Conservation (phyloP, 208 protist species). For the Trypanosoma mega region DNA sequence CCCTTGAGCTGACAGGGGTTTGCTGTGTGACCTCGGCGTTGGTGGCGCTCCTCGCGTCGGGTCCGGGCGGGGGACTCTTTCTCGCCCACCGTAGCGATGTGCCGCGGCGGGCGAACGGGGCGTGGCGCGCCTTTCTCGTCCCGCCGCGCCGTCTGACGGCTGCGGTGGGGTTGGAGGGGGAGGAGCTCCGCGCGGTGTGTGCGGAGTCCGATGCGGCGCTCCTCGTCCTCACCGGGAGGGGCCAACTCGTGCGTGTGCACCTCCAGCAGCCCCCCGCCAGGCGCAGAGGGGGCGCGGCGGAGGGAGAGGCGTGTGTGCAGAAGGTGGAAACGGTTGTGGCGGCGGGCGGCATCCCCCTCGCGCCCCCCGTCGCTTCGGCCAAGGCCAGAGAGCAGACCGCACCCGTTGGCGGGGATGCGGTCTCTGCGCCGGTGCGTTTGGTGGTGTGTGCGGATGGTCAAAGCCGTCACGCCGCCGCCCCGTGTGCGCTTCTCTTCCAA, state of each 20-base stretch:
- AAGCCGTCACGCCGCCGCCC: too few relatives aligned
- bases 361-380: too few relatives aligned
- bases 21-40: slow-evolving; percentile 20
- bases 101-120: slow-evolving; percentile 17
- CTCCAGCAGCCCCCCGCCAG: background rate
- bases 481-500: too few relatives aligned
- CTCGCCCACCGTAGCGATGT: slow-evolving; percentile 23
- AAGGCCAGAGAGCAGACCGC: too few relatives aligned
- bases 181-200: slow-evolving; percentile 13
- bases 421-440: too few relatives aligned
- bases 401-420: too few relatives aligned
- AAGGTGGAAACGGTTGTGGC: slow-evolving; percentile 2
- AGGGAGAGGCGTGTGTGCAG: slow-evolving; percentile 8
- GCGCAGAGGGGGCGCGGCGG: background rate
- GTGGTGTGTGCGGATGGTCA: too few relatives aligned
- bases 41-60: slow-evolving; percentile 19
- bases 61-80: slow-evolving; percentile 11
- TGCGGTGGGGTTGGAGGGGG: slow-evolving; percentile 17
- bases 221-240: slow-evolving; percentile 23
- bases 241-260: slow-evolving; percentile 21
- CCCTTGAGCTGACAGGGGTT: slow-evolving; percentile 1
- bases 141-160: too few relatives aligned
- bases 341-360: background rate
- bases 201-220: slow-evolving; percentile 16
- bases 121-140: slow-evolving; percentile 30